Evolutionary conservation across 441 rosid species (phyloP).

Genomic region (Populus tomentosa): DNA sequence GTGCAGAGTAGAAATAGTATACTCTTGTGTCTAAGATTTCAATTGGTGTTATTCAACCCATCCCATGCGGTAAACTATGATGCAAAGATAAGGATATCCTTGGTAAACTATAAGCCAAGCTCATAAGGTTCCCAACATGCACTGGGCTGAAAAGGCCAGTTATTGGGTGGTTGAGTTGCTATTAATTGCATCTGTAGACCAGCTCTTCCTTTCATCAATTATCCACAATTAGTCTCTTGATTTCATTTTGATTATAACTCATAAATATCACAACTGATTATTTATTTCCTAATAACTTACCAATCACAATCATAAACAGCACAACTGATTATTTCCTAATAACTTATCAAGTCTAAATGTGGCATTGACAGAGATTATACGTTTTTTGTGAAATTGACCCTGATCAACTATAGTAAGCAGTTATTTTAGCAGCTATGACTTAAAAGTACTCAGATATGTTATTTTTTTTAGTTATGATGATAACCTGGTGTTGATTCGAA

Average conservation of each 20-base stretch:
- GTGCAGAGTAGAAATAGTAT: not conserved
- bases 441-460: not conserved
- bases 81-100: not conserved
- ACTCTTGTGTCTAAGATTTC: no score
- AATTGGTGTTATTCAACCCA: no score
- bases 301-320: not conserved
- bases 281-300: no score
- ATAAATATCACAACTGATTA: no score
- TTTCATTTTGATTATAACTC: not conserved
- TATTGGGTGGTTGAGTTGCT: not conserved
- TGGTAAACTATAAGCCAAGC: no score
- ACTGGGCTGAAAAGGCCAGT: not conserved
- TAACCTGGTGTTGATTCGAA: not conserved
- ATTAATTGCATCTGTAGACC: not conserved
- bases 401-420: not conserved
- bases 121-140: not conserved
- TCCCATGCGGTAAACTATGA: not conserved
- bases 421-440: not conserved
- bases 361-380: not conserved
- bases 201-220: not conserved
- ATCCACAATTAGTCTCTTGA: not conserved
- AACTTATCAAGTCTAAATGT: not conserved
- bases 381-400: not conserved
- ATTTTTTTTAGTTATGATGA: not conserved
- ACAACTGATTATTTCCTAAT: no score